phyloP scores from a whole-genome alignment of 129 eudicot genomes.

The Helichrysum umbraculigerum region DNA sequence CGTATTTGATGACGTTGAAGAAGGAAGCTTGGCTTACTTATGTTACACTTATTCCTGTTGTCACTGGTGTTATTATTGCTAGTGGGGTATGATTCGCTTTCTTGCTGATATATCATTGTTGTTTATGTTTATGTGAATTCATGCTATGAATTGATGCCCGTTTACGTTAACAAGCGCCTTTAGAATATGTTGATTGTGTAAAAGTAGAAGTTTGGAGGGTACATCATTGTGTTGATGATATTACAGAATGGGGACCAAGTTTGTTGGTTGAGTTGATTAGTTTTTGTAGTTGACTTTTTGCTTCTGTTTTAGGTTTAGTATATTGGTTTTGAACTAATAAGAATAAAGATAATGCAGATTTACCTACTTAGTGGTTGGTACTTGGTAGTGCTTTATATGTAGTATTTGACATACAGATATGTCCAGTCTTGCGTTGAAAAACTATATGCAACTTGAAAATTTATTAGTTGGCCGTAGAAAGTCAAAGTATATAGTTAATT shows the following conservation, averaged over 20 bases:
- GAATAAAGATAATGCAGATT: neutral
- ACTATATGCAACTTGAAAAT: neutral
- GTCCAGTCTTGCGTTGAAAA: neutral
- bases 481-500: neutral
- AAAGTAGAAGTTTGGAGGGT: neutral
- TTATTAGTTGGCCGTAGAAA: neutral
- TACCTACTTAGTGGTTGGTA: neutral
- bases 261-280: constrained; percentile 8
- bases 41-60: constrained; percentile 75
- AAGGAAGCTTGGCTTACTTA: constrained; percentile 82
- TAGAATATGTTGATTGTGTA: neutral
- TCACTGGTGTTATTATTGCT: constrained; percentile 83
- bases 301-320: neutral
- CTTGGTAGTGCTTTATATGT: neutral
- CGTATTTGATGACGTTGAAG: constrained; percentile 72
- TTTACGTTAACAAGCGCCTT: neutral
- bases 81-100: constrained; percentile 64
- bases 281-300: neutral
- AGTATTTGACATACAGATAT: no score
- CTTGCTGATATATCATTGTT: neutral
- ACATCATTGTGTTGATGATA: neutral
- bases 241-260: neutral
- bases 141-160: neutral
- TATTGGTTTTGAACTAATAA: constrained; percentile 4
- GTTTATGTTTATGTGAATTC: neutral